Evolutionary conservation across 2,329 filamentous ascomycete genomes (phyloP), one percentile per base, ranked within the genome.

Genomic region (Alternaria brassicicola): DNA sequence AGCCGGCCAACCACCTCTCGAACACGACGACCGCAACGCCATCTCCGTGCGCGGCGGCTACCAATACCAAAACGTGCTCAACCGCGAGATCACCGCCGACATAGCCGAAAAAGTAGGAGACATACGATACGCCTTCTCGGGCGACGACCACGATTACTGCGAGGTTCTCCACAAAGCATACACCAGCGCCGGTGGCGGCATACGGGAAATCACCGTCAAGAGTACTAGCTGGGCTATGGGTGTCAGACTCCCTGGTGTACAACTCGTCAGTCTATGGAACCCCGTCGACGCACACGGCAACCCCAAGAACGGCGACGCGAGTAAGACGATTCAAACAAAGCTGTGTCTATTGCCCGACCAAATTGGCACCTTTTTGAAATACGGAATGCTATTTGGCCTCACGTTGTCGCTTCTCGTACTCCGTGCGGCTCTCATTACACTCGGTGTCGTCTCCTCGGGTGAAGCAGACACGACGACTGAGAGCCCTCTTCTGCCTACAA

Each of bases 111-210:
- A 88, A 63, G 83, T 97, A 31, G 93, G 92, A 31, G 91, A 95
- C 61, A 86, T 98, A 12, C 84, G 87, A 3, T 90, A 95, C 64
- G 90, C 93, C 41, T 99, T 98, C 73, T 97, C 93, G 0, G 95
- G 95, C 10, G 95, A 99, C 69, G 95, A 99, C 73, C 95, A 99
- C 79, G 95, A 99, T 79, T 97, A 98, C 79, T 99, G 95, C 79
- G 93, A 97, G 71, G 80, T 98, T 6, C 84, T 88, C 0, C 95
- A 99, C 76, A 86, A 88, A 3, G 83, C 86, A 17, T 86, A 88
- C 58, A 80, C 82, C 0, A 84, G 83, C 5, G 85, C 83, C 25
- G 86, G 89, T 30, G 83, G 82, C 47, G 80, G 79, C 6, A 81
- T 86, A 23, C 77, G 78, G 23, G 95, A 99, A 76, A 96, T 97